Conservation (phyloP, 352 stramenopile genomes). For the Thalassiosira ordinaria region DNA sequence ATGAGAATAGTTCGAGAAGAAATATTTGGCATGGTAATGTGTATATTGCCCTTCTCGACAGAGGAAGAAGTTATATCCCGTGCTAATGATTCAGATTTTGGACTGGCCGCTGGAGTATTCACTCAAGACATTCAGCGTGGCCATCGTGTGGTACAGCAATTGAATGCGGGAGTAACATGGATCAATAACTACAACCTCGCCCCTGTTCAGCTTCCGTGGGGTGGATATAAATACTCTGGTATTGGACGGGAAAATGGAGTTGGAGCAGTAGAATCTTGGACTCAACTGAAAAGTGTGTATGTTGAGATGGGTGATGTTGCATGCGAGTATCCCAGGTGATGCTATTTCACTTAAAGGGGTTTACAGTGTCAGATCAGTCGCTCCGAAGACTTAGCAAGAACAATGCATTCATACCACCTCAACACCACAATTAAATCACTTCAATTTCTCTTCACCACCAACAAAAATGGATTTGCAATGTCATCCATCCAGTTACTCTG, state of each 20-base stretch:
- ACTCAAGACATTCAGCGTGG: slow-evolving; percentile 66
- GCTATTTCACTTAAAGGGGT: not conserved
- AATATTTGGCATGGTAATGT: slow-evolving; percentile 92
- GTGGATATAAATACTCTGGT: slow-evolving; percentile 91
- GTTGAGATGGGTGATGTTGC: slow-evolving; percentile 47
- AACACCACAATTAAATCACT: not conserved
- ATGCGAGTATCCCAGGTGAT: slow-evolving; percentile 23
- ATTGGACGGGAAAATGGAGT: slow-evolving; percentile 91
- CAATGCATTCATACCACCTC: no score
- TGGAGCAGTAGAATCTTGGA: slow-evolving; percentile 55
- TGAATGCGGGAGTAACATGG: slow-evolving; percentile 79
- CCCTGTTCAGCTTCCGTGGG: slow-evolving; percentile 87
- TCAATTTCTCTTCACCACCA: slow-evolving; percentile 32
- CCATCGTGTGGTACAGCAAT: slow-evolving; percentile 57
- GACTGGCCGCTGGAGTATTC: slow-evolving; percentile 87
- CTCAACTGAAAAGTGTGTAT: slow-evolving; percentile 58
- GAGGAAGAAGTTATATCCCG: slow-evolving; percentile 89
- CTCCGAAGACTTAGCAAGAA: not conserved
- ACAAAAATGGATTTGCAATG: slow-evolving; percentile 33
- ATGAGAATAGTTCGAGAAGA: slow-evolving; percentile 92
- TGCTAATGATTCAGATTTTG: slow-evolving; percentile 90
- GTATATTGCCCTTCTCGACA: slow-evolving; percentile 90
- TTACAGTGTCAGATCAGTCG: not conserved
- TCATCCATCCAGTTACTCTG: slow-evolving; percentile 33
- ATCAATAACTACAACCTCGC: slow-evolving; percentile 91